phyloP scores from a whole-genome alignment of 2,329 filamentous ascomycete species.

The Diplodia corticola region DNA sequence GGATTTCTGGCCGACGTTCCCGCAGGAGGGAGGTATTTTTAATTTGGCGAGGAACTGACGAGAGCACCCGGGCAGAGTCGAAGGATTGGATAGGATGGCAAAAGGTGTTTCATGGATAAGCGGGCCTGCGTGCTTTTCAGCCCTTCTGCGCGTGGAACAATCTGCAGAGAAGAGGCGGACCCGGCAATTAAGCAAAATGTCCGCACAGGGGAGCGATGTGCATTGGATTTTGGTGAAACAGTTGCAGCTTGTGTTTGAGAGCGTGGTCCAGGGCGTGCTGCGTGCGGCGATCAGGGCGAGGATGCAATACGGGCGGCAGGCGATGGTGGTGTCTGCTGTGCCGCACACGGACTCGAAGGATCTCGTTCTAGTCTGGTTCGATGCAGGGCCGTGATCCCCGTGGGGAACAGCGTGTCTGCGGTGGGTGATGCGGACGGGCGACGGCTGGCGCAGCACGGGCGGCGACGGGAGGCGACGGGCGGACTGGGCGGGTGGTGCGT shows the following conservation, averaged over 20 bases:
- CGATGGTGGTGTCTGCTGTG: background rate
- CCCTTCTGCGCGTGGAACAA: background rate
- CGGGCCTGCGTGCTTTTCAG: background rate
- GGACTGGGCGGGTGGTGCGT: background rate
- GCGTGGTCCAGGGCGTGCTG: background rate
- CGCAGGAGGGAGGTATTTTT: background rate
- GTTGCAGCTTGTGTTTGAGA: background rate
- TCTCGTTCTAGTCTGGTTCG: slow-evolving; percentile 2
- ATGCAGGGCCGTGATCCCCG: background rate
- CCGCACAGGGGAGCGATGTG: background rate
- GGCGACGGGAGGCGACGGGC: background rate
- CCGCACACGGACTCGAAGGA: background rate
- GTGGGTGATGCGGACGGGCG: background rate
- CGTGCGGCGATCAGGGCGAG: background rate
- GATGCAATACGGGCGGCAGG: background rate
- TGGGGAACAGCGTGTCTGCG: slow-evolving; percentile 7
- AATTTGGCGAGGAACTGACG: background rate
- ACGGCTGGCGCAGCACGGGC: no score
- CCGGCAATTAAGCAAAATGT: background rate
- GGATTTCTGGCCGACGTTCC: slow-evolving; percentile 4
- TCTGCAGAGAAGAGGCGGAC: background rate
- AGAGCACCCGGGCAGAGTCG: background rate
- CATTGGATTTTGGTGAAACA: background rate
- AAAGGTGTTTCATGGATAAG: background rate
- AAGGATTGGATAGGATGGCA: background rate